Evolutionary conservation across 2,329 filamentous ascomycete species (phyloP).

Genomic region (Xylariales sp.): DNA sequence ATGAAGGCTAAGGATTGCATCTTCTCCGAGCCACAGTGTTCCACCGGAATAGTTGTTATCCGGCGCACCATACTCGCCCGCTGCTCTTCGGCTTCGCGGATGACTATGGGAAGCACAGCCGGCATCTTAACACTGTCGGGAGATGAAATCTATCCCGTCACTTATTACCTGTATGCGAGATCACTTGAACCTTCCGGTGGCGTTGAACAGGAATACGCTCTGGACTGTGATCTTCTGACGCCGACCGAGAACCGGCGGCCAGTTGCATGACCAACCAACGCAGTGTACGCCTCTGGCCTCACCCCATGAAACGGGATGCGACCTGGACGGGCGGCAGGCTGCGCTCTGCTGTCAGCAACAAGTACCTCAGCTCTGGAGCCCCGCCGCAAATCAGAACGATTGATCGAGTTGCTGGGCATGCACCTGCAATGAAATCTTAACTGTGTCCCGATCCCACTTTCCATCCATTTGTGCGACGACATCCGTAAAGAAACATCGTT

Average conservation of each 20-base stretch:
- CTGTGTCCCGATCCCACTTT: constrained; percentile 33
- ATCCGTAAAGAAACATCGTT: constrained; percentile 10
- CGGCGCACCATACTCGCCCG: constrained; percentile 1
- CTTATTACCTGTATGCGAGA: constrained; percentile 11
- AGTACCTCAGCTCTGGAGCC: constrained; percentile 29
- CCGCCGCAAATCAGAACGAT: constrained; percentile 34
- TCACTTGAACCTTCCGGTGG: constrained; percentile 24
- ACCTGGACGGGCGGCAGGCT: constrained; percentile 19
- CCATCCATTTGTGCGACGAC: constrained; percentile 13
- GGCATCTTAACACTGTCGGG: constrained; percentile 8
- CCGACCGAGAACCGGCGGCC: constrained; percentile 40
- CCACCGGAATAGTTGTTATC: constrained; percentile 3
- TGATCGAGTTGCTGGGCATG: constrained; percentile 30
- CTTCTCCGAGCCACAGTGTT: constrained; percentile 8
- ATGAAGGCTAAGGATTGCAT: constrained; percentile 6
- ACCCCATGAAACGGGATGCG: constrained; percentile 19
- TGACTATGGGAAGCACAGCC: constrained; percentile 9
- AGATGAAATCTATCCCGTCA: constrained; percentile 7
- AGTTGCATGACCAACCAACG: constrained; percentile 32
- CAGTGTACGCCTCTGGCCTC: constrained; percentile 3
- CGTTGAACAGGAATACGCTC: constrained; percentile 13
- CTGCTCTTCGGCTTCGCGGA: neutral
- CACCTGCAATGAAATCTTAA: constrained; percentile 40
- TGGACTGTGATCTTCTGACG: constrained; percentile 21
- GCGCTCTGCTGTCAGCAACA: constrained; percentile 27